Conservation (phyloP, 371 early-diverging fungal species). For the Rhizopus arrhizus region DNA sequence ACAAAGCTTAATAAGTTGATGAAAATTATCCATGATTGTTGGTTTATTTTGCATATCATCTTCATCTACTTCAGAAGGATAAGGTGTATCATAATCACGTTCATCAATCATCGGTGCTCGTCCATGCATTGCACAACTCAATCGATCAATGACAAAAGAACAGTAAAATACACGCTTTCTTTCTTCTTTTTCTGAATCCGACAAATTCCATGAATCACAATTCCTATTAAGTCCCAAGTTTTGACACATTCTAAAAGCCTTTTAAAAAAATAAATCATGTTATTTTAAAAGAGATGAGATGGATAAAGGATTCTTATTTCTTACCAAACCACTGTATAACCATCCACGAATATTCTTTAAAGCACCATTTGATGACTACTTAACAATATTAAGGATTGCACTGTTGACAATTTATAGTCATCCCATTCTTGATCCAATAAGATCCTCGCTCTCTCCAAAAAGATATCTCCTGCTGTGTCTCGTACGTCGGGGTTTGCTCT, state of each 20-base stretch:
- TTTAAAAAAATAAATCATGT: conserved; percentile 2
- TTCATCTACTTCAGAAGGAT: conserved; percentile 44
- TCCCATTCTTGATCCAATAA: conserved; percentile 50
- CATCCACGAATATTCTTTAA: conserved; percentile 49
- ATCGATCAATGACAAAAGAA: conserved; percentile 63
- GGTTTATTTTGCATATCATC: conserved; percentile 35
- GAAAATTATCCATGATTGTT: conserved; percentile 47
- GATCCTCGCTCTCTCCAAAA: conserved; percentile 47
- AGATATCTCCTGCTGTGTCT: conserved; percentile 51
- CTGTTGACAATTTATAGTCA: conserved; percentile 40
- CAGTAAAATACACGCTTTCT: conserved; percentile 65
- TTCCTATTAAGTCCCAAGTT: conserved; percentile 64
- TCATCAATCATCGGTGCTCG: conserved; percentile 54
- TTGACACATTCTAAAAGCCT: conserved; percentile 68
- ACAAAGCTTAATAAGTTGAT: conserved; percentile 43
- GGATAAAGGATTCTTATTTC: not conserved
- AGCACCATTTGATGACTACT: conserved; percentile 54
- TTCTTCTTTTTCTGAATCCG: conserved; percentile 55
- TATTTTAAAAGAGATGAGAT: not conserved
- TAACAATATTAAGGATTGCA: conserved; percentile 46
- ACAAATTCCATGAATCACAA: conserved; percentile 54
- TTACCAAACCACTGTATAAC: conserved; percentile 55
- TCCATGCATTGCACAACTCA: conserved; percentile 55
- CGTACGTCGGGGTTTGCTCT: conserved; percentile 34
- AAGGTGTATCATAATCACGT: conserved; percentile 53